These are phyloP conservation scores for Draba incana DNA, from an alignment of 345 rosid species.

Conservation along the genomic window DNA sequence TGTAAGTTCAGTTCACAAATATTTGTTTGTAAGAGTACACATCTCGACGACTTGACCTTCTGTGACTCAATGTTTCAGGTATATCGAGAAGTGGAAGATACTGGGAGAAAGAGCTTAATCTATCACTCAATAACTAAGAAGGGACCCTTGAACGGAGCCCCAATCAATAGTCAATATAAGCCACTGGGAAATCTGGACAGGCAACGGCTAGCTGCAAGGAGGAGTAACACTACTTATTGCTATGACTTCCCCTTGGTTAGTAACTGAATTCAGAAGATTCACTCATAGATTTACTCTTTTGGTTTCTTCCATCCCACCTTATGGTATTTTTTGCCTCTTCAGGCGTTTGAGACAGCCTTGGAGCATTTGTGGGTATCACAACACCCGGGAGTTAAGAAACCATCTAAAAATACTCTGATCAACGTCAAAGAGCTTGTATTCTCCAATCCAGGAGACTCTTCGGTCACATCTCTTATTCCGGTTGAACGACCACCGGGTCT, in stretches of 20 bases:
- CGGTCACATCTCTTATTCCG: conserved; percentile 72
- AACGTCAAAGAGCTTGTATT: conserved; percentile 81
- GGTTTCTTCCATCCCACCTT: conserved; percentile 10
- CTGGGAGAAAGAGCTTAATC: conserved; percentile 54
- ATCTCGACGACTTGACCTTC: conserved; percentile 19
- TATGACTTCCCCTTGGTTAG: conserved; percentile 96
- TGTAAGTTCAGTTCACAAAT: conserved; percentile 57
- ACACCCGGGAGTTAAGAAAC: conserved; percentile 49
- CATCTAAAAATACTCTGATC: conserved; percentile 55
- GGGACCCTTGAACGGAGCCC: conserved; percentile 71
- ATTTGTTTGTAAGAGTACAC: conserved; percentile 18
- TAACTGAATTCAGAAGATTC: conserved; percentile 24
- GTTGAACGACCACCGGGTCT: conserved; percentile 71
- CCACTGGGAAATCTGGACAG: conserved; percentile 76
- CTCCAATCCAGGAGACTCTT: conserved; percentile 62
- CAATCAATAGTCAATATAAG: conserved; percentile 67
- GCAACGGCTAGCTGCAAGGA: conserved; percentile 86
- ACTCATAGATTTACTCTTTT: neutral
- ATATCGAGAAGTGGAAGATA: conserved; percentile 84
- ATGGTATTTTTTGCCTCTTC: conserved; percentile 39
- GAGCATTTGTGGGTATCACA: conserved; percentile 78
- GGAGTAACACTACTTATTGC: conserved; percentile 89
- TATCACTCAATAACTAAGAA: conserved; percentile 67
- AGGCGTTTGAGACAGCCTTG: conserved; percentile 94
- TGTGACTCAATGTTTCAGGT: conserved; percentile 54